Conservation (phyloP, 768 basidiomycete species). For the Clitopilus hobsonii region DNA sequence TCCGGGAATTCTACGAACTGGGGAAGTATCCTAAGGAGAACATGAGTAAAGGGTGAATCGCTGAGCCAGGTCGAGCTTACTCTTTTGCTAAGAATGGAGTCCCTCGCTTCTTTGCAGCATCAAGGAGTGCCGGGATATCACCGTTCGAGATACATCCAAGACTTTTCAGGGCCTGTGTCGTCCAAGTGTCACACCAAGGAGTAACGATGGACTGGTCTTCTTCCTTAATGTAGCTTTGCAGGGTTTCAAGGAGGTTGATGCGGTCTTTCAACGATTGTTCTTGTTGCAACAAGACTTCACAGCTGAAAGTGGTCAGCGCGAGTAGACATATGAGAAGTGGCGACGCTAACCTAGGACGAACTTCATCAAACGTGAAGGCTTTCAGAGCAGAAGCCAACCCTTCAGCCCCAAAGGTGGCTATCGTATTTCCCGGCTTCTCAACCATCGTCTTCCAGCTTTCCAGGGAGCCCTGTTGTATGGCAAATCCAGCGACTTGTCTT, state of each 20-base stretch:
- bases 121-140: slow-evolving; percentile 20
- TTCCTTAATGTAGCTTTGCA: slow-evolving; percentile 9
- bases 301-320: slow-evolving; percentile 6
- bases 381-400: slow-evolving; percentile 15
- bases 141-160: slow-evolving; percentile 9
- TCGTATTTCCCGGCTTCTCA: slow-evolving; percentile 9
- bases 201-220: slow-evolving; percentile 8
- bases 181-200: slow-evolving; percentile 17
- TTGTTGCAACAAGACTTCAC: slow-evolving; percentile 14
- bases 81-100: slow-evolving; percentile 12
- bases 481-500: slow-evolving; percentile 13
- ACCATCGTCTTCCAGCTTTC: slow-evolving; percentile 21
- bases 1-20: slow-evolving; percentile 14
- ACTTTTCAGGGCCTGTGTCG: slow-evolving; percentile 13
- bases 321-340: neutral
- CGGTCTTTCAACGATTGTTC: slow-evolving; percentile 9
- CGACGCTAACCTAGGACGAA: slow-evolving; percentile 15
- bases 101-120: slow-evolving; percentile 13
- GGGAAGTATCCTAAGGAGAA: slow-evolving; percentile 16
- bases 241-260: slow-evolving; percentile 15
- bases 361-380: slow-evolving; percentile 17
- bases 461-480: slow-evolving; percentile 22
- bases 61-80: slow-evolving; percentile 15
- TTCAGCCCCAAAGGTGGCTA: slow-evolving; percentile 9
- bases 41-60: too few relatives aligned